Percentiles rank a stretch among this genome's conserved stretches.
Conservation (phyloP, 2,329 filamentous ascomycete genomes). For the Paracamarosporium sp. region DNA sequence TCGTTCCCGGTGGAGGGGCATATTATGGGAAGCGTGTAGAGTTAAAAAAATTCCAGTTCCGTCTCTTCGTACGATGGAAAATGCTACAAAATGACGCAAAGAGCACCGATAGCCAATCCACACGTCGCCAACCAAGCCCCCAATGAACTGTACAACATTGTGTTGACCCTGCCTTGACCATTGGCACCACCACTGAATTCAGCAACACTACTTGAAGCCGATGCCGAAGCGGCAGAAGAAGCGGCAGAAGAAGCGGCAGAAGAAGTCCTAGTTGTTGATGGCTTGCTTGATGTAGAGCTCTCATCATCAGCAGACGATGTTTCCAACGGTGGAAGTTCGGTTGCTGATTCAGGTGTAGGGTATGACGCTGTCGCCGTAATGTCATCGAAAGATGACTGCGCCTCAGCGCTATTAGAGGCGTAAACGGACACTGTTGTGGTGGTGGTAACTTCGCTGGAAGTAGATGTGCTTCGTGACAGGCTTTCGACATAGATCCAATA, state of each 20-base stretch:
- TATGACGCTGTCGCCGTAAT: slow-evolving; percentile 2
- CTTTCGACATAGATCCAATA: slow-evolving; percentile 7
- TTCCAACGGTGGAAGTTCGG: slow-evolving; percentile 1
- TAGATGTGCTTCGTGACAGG: slow-evolving; percentile 3
- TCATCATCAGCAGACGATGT: background rate
- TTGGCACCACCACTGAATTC: background rate
- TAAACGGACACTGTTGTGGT: background rate
- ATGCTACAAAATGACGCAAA: background rate
- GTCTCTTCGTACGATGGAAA: background rate
- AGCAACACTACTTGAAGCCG: background rate
- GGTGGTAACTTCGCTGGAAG: slow-evolving; percentile 6
- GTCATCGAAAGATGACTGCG: background rate
- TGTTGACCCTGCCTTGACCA: background rate
- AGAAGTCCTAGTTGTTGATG: background rate
- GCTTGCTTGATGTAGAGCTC: background rate
- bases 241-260: background rate
- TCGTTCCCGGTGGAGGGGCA: too few relatives aligned
- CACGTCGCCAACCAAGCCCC: background rate
- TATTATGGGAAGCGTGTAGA: background rate
- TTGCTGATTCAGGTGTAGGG: slow-evolving; percentile 7
- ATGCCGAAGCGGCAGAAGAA: background rate
- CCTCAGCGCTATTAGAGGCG: slow-evolving; percentile 7
- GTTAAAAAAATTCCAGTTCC: background rate
- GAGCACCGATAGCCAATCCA: background rate
- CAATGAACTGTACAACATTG: background rate